Conservation (phyloP, 176 grass and related monocot species). For the Cenchrus americanus region DNA sequence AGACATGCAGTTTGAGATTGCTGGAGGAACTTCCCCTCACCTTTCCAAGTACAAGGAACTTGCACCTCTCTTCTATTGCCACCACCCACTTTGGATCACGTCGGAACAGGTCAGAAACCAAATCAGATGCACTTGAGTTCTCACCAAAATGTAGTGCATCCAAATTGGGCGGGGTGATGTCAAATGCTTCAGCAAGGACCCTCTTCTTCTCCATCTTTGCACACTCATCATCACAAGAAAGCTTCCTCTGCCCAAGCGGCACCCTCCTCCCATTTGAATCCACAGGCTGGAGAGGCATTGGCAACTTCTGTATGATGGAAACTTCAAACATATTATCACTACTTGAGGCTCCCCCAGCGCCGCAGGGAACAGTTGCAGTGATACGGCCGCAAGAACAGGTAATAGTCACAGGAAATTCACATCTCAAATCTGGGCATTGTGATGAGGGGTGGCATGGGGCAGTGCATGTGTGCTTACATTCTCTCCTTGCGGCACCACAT, state of each 20-base stretch:
- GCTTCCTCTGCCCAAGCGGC: conserved; percentile 92
- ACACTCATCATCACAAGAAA: conserved; percentile 89
- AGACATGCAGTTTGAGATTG: conserved; percentile 76
- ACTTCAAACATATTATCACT: conserved; percentile 65
- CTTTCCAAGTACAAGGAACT: conserved; percentile 91
- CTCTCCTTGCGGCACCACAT: conserved; percentile 82
- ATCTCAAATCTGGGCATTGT: conserved; percentile 79
- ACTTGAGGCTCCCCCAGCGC: conserved; percentile 63
- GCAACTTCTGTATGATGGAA: conserved; percentile 80
- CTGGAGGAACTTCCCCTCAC: conserved; percentile 55
- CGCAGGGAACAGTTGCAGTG: conserved; percentile 71
- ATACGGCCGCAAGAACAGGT: conserved; percentile 82
- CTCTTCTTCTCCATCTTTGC: conserved; percentile 83
- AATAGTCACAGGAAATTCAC: conserved; percentile 68
- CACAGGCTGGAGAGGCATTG: conserved; percentile 71
- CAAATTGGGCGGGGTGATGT: conserved; percentile 82
- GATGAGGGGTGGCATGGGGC: conserved; percentile 82
- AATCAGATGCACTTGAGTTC: conserved; percentile 52
- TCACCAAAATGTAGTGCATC: conserved; percentile 91
- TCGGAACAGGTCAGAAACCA: conserved; percentile 71
- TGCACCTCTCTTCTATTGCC: conserved; percentile 91
- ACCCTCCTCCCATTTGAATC: conserved; percentile 73
- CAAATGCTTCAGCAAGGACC: conserved; percentile 92
- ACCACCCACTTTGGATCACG: conserved; percentile 89
- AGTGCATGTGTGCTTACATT: conserved; percentile 91